Evolutionary conservation across 148 eudicot genomes (phyloP).

Genomic region (Suaeda aralocaspica): DNA sequence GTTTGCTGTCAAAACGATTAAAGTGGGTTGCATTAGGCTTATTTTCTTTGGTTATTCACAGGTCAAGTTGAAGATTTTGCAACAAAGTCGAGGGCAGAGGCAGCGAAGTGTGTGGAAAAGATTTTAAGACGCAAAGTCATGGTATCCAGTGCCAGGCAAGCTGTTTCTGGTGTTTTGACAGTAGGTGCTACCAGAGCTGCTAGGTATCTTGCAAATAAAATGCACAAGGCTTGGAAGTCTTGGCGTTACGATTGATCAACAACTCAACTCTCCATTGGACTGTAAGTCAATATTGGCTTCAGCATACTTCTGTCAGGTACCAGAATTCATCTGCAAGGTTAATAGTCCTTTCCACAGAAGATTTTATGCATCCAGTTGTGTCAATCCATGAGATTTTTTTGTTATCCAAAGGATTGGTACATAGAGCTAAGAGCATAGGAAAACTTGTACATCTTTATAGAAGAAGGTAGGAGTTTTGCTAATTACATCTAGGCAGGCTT

Average conservation of each 20-base stretch:
- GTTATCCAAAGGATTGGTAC: neutral
- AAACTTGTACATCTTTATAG: neutral
- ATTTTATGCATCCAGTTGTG: neutral
- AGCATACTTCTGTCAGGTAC: neutral
- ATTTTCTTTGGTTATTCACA: conserved; percentile 16
- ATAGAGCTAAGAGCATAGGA: neutral
- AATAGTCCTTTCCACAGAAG: neutral
- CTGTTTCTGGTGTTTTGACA: conserved; percentile 70
- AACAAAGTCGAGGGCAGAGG: conserved; percentile 53
- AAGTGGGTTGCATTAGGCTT: no score
- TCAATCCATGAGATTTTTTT: neutral
- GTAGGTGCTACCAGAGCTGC: conserved; percentile 65
- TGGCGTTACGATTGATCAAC: conserved; percentile 29
- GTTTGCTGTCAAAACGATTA: no score
- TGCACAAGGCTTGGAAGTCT: conserved; percentile 87
- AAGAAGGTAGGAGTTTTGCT: neutral
- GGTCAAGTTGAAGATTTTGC: conserved; percentile 42
- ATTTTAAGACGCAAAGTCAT: conserved; percentile 68
- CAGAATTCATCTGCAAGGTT: neutral
- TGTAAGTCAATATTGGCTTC: neutral
- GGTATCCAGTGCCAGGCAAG: conserved; percentile 84
- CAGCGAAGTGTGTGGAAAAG: conserved; percentile 62
- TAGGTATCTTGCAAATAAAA: conserved; percentile 60
- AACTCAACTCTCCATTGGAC: neutral
- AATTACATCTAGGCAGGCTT: neutral